phyloP scores from a whole-genome alignment of 2,329 filamentous ascomycete genomes.

The Periconia sp. region DNA sequence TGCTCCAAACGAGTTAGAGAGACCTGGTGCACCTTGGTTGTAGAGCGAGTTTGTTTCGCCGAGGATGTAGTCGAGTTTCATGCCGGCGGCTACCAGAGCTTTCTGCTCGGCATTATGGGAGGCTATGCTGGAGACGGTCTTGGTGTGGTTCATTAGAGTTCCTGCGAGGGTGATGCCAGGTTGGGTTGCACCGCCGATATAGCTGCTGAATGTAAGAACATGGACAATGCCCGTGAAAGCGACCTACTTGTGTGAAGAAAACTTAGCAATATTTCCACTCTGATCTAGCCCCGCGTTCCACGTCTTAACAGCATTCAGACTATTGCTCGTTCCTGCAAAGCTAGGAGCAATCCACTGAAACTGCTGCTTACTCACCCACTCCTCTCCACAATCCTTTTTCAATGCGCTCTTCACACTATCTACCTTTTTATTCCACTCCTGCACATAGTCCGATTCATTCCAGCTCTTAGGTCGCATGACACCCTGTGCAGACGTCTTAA shows the following conservation, averaged over 20 bases:
- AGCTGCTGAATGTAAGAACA: constrained; percentile 65
- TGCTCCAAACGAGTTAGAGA: constrained; percentile 70
- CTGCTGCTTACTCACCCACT: constrained; percentile 48
- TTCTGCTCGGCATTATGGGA: constrained; percentile 57
- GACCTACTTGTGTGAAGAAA: constrained; percentile 66
- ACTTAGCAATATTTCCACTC: constrained; percentile 58
- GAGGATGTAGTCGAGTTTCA: constrained; percentile 59
- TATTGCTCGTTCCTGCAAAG: constrained; percentile 61
- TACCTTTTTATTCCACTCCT: constrained; percentile 65
- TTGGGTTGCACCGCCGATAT: constrained; percentile 65
- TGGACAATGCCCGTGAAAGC: neutral
- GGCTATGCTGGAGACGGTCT: constrained; percentile 56
- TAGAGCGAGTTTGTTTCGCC: constrained; percentile 69
- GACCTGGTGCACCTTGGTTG: constrained; percentile 65
- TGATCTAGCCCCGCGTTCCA: constrained; percentile 62
- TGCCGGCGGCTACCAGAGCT: constrained; percentile 44
- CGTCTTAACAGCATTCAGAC: constrained; percentile 56
- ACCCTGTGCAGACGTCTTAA: constrained; percentile 58
- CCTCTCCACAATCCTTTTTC: constrained; percentile 55
- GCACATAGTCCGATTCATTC: constrained; percentile 62
- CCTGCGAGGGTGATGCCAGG: constrained; percentile 67
- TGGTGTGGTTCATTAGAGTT: constrained; percentile 69
- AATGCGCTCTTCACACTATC: constrained; percentile 56
- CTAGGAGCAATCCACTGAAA: constrained; percentile 65
- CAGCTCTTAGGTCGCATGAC: constrained; percentile 59